Evolutionary conservation across 768 basidiomycete species (phyloP), one percentile per base, ranked within the genome.

Genomic region (Baorangia bicolor): DNA sequence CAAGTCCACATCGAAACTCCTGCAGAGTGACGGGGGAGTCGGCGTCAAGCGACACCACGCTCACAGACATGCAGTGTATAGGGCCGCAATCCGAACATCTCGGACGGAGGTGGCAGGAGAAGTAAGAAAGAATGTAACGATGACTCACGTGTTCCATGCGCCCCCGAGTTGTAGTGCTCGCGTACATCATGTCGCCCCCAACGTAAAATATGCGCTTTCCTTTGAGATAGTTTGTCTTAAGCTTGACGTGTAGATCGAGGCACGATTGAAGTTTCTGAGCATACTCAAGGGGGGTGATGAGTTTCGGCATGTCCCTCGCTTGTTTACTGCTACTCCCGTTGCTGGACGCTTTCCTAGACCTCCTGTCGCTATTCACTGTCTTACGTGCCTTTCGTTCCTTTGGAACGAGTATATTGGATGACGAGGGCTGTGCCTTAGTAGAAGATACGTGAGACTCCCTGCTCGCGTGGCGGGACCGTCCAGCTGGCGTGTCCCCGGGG

Each of bases 121-220:
- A 20, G 14, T 49, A 34, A 48, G 21, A 48, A 46, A 42, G 52
- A 18, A 25, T 47, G 11, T 1, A 31, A 48, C 31, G 7, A 42
- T 41, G n/a, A 74, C 85, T 62, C 73, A 88, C 87, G 35, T 83
- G 68, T 14, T 82, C 76, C 84, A 89, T 87, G 56, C 80, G 77
- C 16, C 74, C 75, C 42, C 78, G 78, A 4, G 86, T 88, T 42
- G 65, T 65, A 35, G 74, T 71, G 25, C 78, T 74, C 2, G 85
- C 85, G 53, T 73, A 77, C 25, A 65, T 73, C 75, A 79, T 76
- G 67, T 90, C 87, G 7, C 78, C 82, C 28, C 84, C 84, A 34
- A 74, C 69, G 61, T 84, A 87, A 63, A 81, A 83, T 31, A 89
- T 81, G 44, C 69, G 73, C 63, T 78, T 81, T 23, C 83, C 84